Evolutionary conservation across 2,329 filamentous ascomycete genomes (phyloP).

Genomic region (Microsporum audouinii): DNA sequence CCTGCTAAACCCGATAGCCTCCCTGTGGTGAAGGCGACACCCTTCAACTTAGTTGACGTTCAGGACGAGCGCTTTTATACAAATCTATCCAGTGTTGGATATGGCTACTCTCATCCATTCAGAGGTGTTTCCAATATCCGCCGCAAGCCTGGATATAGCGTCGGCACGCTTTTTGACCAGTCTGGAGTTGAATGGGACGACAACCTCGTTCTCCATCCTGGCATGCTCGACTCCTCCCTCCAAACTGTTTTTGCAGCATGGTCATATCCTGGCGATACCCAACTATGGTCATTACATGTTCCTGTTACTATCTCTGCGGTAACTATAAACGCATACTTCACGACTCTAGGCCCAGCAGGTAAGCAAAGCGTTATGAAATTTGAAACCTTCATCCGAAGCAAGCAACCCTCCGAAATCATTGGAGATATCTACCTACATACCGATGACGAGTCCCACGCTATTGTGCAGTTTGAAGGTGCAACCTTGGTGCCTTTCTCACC

Average conservation of each 20-base stretch:
- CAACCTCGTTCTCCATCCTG: slow-evolving; percentile 13
- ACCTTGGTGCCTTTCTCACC: neutral
- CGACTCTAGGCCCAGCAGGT: neutral
- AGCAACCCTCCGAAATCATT: neutral
- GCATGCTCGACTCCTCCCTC: slow-evolving; percentile 16
- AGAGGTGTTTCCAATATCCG: slow-evolving; percentile 6
- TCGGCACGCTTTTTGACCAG: neutral
- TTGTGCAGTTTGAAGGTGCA: neutral
- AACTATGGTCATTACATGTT: slow-evolving; percentile 13
- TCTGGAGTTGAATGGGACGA: neutral
- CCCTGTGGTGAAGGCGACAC: neutral
- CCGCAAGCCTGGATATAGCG: neutral
- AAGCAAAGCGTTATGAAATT: neutral
- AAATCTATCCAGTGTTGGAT: neutral
- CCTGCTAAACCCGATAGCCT: neutral
- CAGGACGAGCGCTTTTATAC: neutral
- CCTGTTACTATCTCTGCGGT: slow-evolving; percentile 4
- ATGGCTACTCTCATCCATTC: slow-evolving; percentile 10
- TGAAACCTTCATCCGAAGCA: neutral
- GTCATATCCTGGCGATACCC: slow-evolving; percentile 14
- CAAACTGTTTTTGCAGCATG: slow-evolving; percentile 14
- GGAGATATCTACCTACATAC: neutral
- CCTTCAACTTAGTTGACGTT: neutral
- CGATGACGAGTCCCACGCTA: neutral
- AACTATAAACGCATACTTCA: neutral